phyloP scores from a whole-genome alignment of 192 early-diverging fungal genomes.

The Spinellus fusiger region DNA sequence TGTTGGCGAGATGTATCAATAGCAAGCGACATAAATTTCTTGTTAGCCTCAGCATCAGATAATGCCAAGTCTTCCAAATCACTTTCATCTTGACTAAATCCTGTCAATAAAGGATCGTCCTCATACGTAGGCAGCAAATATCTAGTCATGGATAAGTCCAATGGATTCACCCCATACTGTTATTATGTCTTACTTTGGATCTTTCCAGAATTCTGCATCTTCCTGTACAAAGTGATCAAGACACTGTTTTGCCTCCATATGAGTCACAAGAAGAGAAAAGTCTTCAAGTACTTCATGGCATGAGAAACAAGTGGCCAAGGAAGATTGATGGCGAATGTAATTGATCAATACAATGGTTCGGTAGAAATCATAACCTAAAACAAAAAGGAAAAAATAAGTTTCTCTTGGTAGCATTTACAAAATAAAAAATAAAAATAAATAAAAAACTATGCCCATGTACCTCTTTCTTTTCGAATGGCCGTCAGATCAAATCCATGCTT shows the following conservation, averaged over 20 bases:
- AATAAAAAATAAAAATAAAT: too few relatives aligned
- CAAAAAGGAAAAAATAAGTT: neutral
- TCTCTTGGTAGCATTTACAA: neutral
- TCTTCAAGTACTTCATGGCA: slow-evolving; percentile 51
- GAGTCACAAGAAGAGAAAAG: slow-evolving; percentile 43
- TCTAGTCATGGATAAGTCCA: slow-evolving; percentile 13
- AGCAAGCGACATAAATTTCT: slow-evolving; percentile 11
- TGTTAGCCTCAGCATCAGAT: slow-evolving; percentile 27
- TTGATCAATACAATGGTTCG: slow-evolving; percentile 80
- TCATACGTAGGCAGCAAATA: slow-evolving; percentile 77
- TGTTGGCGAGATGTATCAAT: too few relatives aligned
- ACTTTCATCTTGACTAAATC: slow-evolving; percentile 62
- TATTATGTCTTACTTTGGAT: slow-evolving; percentile 47
- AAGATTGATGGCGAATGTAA: slow-evolving; percentile 68
- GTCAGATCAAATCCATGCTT: slow-evolving; percentile 75
- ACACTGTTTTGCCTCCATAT: slow-evolving; percentile 55
- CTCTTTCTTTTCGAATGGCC: slow-evolving; percentile 37
- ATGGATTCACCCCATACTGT: neutral
- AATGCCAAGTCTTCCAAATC: slow-evolving; percentile 34
- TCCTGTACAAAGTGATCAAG: slow-evolving; percentile 43
- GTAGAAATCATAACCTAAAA: slow-evolving; percentile 72
- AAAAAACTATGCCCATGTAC: neutral
- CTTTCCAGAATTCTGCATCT: slow-evolving; percentile 64
- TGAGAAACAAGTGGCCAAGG: slow-evolving; percentile 59
- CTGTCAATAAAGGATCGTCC: slow-evolving; percentile 81